phyloP scores from a whole-genome alignment of 1,284 basidiomycete species.

The Abortiporus biennis region DNA sequence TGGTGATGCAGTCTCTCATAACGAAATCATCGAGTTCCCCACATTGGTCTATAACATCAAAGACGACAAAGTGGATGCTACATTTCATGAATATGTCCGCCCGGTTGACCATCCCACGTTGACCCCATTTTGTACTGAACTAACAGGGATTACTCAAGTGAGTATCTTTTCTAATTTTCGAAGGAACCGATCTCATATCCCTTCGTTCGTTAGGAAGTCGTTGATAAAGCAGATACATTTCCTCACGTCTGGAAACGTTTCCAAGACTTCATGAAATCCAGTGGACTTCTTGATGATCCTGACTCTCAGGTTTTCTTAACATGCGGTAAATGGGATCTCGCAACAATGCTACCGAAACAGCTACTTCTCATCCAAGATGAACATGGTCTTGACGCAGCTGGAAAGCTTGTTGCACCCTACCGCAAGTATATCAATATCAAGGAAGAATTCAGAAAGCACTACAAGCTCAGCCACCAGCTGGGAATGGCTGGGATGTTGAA shows the following conservation, averaged over 20 bases:
- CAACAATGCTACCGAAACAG: constrained; percentile 29
- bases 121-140: constrained; percentile 27
- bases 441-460: constrained; percentile 18
- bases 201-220: constrained; percentile 18
- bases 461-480: constrained; percentile 14
- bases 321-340: constrained; percentile 30
- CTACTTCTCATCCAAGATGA: constrained; percentile 18
- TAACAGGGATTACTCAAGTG: constrained; percentile 31
- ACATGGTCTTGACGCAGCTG: constrained; percentile 15
- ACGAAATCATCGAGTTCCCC: constrained; percentile 30
- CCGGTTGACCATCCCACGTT: constrained; percentile 21
- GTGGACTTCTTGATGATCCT: constrained; percentile 16
- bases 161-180: background rate
- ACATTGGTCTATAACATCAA: constrained; percentile 26
- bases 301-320: constrained; percentile 23
- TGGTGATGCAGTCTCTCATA: constrained; percentile 17
- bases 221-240: constrained; percentile 25
- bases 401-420: constrained; percentile 17
- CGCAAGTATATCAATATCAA: constrained; percentile 28
- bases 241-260: constrained; percentile 26
- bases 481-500: constrained; percentile 24
- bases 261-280: constrained; percentile 20
- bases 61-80: constrained; percentile 20
- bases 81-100: constrained; percentile 29
- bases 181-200: background rate